phyloP scores from a whole-genome alignment of 2,329 filamentous ascomycete species.

The Pestalotiopsis sp. region DNA sequence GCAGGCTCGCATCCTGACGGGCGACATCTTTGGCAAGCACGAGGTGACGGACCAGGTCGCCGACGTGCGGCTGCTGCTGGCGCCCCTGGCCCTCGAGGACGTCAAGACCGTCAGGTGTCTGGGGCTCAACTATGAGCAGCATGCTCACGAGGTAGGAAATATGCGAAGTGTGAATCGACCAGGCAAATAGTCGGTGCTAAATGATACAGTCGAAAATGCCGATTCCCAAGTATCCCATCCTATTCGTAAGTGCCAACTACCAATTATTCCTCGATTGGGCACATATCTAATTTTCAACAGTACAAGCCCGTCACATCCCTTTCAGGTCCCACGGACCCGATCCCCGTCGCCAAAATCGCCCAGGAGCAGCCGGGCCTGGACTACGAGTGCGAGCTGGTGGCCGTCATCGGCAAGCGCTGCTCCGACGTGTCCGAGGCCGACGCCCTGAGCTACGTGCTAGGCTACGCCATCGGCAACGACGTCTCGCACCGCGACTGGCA shows the following conservation, averaged over 20 bases:
- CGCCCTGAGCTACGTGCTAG: conserved; percentile 73
- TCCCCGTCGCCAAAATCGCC: conserved; percentile 66
- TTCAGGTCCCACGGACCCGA: conserved; percentile 63
- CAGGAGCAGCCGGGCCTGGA: conserved; percentile 69
- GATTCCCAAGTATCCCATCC: conserved; percentile 69
- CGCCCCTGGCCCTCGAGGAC: conserved; percentile 64
- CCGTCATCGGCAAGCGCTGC: conserved; percentile 70
- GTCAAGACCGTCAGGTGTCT: conserved; percentile 69
- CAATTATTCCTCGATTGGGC: neutral
- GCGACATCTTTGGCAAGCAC: conserved; percentile 67
- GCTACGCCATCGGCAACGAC: conserved; percentile 77
- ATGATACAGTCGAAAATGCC: conserved; percentile 58
- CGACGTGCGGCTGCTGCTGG: conserved; percentile 57
- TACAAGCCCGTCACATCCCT: conserved; percentile 72
- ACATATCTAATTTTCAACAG: conserved; percentile 26
- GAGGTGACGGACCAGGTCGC: conserved; percentile 64
- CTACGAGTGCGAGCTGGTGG: conserved; percentile 80
- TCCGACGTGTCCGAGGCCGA: conserved; percentile 64
- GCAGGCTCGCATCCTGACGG: conserved; percentile 63
- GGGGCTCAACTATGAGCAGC: conserved; percentile 72
- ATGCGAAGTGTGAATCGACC: no score
- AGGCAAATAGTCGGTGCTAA: conserved; percentile 10
- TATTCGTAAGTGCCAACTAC: conserved; percentile 57
- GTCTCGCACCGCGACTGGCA: conserved; percentile 82
- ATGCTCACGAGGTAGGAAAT: conserved; percentile 72